Percentiles rank a stretch among this genome's conserved stretches.
These are phyloP conservation scores for Erigeron philadelphicus DNA, from an alignment of 140 eudicot species.

Conservation along the genomic window DNA sequence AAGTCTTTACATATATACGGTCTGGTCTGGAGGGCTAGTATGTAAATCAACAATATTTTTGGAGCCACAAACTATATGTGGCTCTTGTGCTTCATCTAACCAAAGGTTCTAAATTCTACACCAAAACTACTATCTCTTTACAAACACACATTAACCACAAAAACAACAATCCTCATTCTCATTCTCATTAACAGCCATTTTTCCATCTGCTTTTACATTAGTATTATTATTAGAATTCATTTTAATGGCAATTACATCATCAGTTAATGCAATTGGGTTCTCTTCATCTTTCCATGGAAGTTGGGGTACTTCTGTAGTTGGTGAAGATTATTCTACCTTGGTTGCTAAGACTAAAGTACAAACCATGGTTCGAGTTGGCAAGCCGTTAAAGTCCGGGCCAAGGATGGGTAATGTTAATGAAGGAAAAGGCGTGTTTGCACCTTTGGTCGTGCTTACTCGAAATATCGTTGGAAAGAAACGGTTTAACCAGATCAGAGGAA, in stretches of 20 bases:
- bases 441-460: slow-evolving; percentile 61
- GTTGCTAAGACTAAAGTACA: slow-evolving; percentile 38
- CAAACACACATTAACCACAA: slow-evolving; percentile 17
- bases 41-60: slow-evolving; percentile 23
- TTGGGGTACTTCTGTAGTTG: slow-evolving; percentile 57
- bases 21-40: not conserved
- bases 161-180: not conserved
- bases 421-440: slow-evolving; percentile 96
- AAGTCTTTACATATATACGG: not conserved
- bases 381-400: slow-evolving; percentile 41
- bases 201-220: slow-evolving; percentile 19
- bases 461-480: slow-evolving; percentile 80
- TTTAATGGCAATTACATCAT: slow-evolving; percentile 53
- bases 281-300: slow-evolving; percentile 58
- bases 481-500: slow-evolving; percentile 95
- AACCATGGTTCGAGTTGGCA: slow-evolving; percentile 43
- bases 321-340: slow-evolving; percentile 43
- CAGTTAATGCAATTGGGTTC: slow-evolving; percentile 48
- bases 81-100: slow-evolving; percentile 40
- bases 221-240: not conserved
- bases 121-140: slow-evolving; percentile 33
- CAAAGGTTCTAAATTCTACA: slow-evolving; percentile 46
- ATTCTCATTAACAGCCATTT: slow-evolving; percentile 1
- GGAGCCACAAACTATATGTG: slow-evolving; percentile 47
- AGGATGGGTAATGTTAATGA: slow-evolving; percentile 89